Evolutionary conservation across 441 rosid genomes (phyloP).

Genomic region (Pelargonium citronellum): DNA sequence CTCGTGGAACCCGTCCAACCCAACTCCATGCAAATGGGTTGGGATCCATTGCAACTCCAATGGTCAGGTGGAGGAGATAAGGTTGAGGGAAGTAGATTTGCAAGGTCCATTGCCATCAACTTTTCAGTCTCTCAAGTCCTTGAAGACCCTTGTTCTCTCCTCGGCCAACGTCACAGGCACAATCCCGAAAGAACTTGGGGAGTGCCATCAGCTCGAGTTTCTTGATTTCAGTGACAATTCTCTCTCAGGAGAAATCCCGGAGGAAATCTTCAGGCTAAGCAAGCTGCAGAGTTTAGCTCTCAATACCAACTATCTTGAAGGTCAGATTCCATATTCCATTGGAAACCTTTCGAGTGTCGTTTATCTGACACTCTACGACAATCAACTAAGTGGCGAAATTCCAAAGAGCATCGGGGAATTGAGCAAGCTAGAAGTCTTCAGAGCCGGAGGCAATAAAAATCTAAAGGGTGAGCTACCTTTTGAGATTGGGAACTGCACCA

Average conservation of each 20-base stretch:
- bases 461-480: conserved; percentile 72
- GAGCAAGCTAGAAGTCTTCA: conserved; percentile 46
- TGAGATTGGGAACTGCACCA: conserved; percentile 84
- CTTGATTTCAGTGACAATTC: conserved; percentile 72
- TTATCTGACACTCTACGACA: conserved; percentile 62
- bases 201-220: conserved; percentile 40
- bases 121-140: conserved; percentile 50
- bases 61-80: conserved; percentile 53
- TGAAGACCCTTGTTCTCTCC: conserved; percentile 55
- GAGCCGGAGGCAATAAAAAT: conserved; percentile 87
- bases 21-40: conserved; percentile 65
- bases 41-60: conserved; percentile 62
- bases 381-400: conserved; percentile 63
- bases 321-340: conserved; percentile 54
- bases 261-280: conserved; percentile 52
- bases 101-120: conserved; percentile 59
- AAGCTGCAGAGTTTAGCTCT: conserved; percentile 52
- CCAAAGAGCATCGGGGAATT: conserved; percentile 65
- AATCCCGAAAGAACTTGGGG: conserved; percentile 65
- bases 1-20: conserved; percentile 54
- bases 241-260: conserved; percentile 66
- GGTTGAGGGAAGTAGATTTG: conserved; percentile 48
- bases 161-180: conserved; percentile 63
- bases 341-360: conserved; percentile 60
- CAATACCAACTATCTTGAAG: conserved; percentile 68